These are phyloP conservation scores for Aphanocladium album DNA, from an alignment of 2,329 filamentous ascomycete genomes.

Conservation along the genomic window DNA sequence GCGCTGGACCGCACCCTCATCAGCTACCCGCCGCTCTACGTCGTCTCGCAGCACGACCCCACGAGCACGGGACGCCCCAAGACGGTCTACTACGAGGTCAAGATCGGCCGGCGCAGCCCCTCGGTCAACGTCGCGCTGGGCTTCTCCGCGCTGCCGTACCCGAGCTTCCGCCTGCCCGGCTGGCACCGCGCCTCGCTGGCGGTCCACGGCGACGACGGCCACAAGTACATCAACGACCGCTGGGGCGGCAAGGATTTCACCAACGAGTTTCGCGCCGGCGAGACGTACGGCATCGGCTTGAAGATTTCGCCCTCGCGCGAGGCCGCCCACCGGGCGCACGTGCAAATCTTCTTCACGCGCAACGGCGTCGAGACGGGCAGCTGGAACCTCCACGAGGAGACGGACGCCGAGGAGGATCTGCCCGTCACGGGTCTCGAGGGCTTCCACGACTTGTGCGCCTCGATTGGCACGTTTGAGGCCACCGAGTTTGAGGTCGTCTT, in stretches of 20 bases:
- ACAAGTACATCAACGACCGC: constrained; percentile 68
- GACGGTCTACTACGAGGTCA: constrained; percentile 70
- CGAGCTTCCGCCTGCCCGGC: constrained; percentile 70
- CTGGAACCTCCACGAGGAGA: constrained; percentile 74
- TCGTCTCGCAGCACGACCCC: constrained; percentile 54
- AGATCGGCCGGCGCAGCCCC: constrained; percentile 42
- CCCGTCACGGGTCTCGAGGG: constrained; percentile 65
- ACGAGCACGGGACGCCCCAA: constrained; percentile 34
- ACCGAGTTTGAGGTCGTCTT: constrained; percentile 65
- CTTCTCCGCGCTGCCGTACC: constrained; percentile 69
- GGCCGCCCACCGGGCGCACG: constrained; percentile 22
- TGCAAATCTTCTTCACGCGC: constrained; percentile 59
- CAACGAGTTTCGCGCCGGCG: constrained; percentile 54
- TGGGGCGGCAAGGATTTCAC: constrained; percentile 70
- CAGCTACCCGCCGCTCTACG: constrained; percentile 65
- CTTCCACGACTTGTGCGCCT: constrained; percentile 63
- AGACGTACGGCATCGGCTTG: constrained; percentile 70
- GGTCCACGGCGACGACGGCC: constrained; percentile 77
- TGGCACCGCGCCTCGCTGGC: constrained; percentile 73
- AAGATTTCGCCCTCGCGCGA: constrained; percentile 39
- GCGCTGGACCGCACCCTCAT: constrained; percentile 60
- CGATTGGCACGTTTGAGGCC: constrained; percentile 65
- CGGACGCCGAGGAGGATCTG: constrained; percentile 56
- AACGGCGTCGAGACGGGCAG: constrained; percentile 54
- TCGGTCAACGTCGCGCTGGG: constrained; percentile 59